Base-by-base conservation (phyloP, 176 grass and related monocot species). In the Phoenix dactylifera region DNA sequence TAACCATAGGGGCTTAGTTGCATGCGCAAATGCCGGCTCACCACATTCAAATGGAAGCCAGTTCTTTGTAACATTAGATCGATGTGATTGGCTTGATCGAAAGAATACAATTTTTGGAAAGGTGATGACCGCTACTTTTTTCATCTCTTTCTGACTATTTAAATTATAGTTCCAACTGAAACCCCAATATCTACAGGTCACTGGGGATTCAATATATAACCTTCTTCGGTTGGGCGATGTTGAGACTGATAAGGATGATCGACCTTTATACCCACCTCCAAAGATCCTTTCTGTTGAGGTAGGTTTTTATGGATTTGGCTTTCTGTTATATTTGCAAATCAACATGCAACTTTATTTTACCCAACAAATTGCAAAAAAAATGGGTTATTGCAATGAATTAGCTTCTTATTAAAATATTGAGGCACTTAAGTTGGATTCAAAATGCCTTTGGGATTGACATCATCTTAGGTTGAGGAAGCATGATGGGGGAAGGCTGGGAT, bases 211-310 rank as follows among this genome's bases (percentile, higher is more conserved):
- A 57, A 73, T 97, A 74, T 97, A 72, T 70, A 97, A 97, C 48
- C 84, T 97, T 62, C 55, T 97, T 26, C 65, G 81, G 39, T 84
- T 97, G 75, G 87, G 76, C 65, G 87, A 97, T 52, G 68, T 80
- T n/a, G 93, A 97, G 72, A 79, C 84, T 14, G 93, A 88, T 82
- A 85, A 91, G 67, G 84, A 97, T 80, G 93, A 97, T 73, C 78
- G 84, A 23, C 93, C 93, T 23, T 74, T 96, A 44, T 74, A 80
- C 50, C 70, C 76, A 15, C 87, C 50, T 55, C 70, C 86, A 52
- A 97, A 91, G 66, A 85, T 97, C 76, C 81, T 88, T 53, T 97
- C 93, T 60, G 84, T 91, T 16, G 93, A 97, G 93, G 93, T 97
- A 69, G 18, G 16, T 28, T 56, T 79, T 26, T 44, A n/a, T 19